These are phyloP conservation scores for Bruguiera gymnorhiza DNA, from an alignment of 345 rosid genomes.

Conservation along the genomic window DNA sequence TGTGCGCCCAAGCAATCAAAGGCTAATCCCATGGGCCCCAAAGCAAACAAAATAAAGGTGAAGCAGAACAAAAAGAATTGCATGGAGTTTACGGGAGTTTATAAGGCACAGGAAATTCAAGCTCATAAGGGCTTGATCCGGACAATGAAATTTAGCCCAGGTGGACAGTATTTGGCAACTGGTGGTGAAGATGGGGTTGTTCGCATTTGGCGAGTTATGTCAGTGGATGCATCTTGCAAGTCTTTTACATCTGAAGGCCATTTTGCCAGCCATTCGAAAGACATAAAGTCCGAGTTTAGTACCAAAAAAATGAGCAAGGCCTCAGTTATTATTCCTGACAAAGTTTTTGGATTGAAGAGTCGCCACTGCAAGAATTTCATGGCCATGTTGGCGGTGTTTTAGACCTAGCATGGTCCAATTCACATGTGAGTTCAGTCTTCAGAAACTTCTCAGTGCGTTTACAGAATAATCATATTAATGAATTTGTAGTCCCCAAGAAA, in stretches of 20 bases:
- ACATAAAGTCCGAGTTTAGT: conserved; percentile 13
- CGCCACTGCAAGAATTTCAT: conserved; percentile 64
- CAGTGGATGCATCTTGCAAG: conserved; percentile 33
- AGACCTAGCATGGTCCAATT: conserved; percentile 79
- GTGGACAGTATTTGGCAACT: conserved; percentile 68
- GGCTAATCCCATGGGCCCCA: conserved; percentile 12
- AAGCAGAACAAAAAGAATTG: conserved; percentile 55
- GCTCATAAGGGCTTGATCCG: conserved; percentile 75
- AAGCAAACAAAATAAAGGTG: conserved; percentile 48
- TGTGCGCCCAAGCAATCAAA: conserved; percentile 12
- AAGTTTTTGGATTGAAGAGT: conserved; percentile 61
- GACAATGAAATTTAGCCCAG: conserved; percentile 85
- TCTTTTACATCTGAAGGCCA: conserved; percentile 30
- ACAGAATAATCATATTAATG: not conserved
- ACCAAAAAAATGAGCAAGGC: conserved; percentile 31
- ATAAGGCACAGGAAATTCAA: conserved; percentile 52
- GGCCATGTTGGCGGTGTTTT: conserved; percentile 72
- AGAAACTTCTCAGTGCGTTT: not conserved
- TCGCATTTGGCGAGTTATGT: conserved; percentile 63
- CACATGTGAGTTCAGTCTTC: conserved; percentile 54
- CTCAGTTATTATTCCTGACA: conserved; percentile 53
- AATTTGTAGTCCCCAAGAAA: not conserved
- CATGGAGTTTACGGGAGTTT: conserved; percentile 69
- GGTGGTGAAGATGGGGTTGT: conserved; percentile 86
- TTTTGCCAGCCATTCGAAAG: conserved; percentile 7